Base-by-base conservation (phyloP, 116 monocot genomes). In the Iris pallida region DNA sequence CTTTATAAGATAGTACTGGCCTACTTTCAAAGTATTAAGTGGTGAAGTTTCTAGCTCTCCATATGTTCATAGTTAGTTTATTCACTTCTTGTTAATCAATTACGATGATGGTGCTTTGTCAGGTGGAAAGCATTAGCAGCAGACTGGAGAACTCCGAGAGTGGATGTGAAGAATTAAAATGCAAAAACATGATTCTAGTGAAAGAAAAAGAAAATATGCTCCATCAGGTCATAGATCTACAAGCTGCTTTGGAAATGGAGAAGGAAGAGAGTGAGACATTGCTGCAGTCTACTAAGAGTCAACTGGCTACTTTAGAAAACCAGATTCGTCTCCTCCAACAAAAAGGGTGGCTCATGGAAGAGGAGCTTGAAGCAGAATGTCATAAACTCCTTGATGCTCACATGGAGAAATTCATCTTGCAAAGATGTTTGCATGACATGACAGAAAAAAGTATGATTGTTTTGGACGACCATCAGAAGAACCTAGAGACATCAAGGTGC, bases 91-190 rank as follows among this genome's bases (percentile, higher is more conserved):
- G 4, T 15, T 8, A 66, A 47, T 30, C 17, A 19, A 56, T 20
- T 53, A 4, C 53, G 11, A 13, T 53, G 53, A 15, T 19, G n/a
- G 11, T 46, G 20, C 45, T 70, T 70, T 60, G 12, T 76, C 84
- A 98, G 92, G 70, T 98, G 10, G 84, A 88, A 66, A 70, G 16
- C n/a, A 68, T 83, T 20, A 61, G 65, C 43, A 12, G 47, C 4
- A 69, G 41, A 68, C 44, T 93, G 73, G 59, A 78, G 65, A 74
- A 68, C 61, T 49, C 90, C 72, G 82, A 79, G 66, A 73, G 55
- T 46, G 76, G 66, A 56, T 84, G 68, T 80, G 66, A 63, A n/a
- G 78, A 78, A 75, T 59, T 88, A 60, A 85, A 87, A 75, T 68
- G 80, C 51, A 78, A 78, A 42, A 61, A 80, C 72, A 66, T 64